A percentile compares a stretch with the other conserved stretches of the same genome.
phyloP scores from a whole-genome alignment of 805 yeast species.

The Jamesozyma rosinii region DNA sequence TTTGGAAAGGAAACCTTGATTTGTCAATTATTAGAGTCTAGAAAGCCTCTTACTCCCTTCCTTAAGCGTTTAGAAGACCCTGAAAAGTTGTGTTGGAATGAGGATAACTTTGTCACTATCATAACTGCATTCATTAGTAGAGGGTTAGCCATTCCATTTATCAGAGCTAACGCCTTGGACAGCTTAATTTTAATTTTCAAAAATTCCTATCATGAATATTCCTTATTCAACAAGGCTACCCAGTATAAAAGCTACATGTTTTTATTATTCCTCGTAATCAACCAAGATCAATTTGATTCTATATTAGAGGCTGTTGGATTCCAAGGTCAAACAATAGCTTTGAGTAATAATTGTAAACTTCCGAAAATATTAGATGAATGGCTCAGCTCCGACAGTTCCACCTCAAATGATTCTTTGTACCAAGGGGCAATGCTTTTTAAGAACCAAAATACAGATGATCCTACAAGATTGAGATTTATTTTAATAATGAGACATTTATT shows the following conservation, averaged over 20 bases:
- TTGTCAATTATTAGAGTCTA: constrained; percentile 22
- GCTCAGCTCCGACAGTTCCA: constrained; percentile 24
- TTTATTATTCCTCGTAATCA: constrained; percentile 31
- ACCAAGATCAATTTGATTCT: constrained; percentile 32
- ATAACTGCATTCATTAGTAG: constrained; percentile 41
- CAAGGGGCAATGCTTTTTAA: constrained; percentile 31
- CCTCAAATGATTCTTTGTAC: constrained; percentile 28
- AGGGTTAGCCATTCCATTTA: constrained; percentile 52
- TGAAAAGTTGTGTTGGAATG: constrained; percentile 33
- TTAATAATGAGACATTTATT: constrained; percentile 27
- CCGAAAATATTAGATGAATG: constrained; percentile 33
- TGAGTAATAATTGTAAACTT: constrained; percentile 30
- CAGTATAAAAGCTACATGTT: constrained; percentile 26
- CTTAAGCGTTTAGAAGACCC: constrained; percentile 37
- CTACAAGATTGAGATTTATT: constrained; percentile 29
- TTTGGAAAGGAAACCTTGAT: neutral
- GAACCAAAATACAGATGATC: constrained; percentile 30
- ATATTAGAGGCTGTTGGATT: constrained; percentile 31
- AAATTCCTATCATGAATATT: constrained; percentile 34
- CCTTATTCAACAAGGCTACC: constrained; percentile 8
- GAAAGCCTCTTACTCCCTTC: constrained; percentile 33
- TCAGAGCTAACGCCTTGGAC: constrained; percentile 40
- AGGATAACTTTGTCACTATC: constrained; percentile 43
- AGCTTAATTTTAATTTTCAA: constrained; percentile 38
- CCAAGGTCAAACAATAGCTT: constrained; percentile 25